Evolutionary conservation across 768 basidiomycete genomes (phyloP).

Genomic region (Cystoderma amianthinum): DNA sequence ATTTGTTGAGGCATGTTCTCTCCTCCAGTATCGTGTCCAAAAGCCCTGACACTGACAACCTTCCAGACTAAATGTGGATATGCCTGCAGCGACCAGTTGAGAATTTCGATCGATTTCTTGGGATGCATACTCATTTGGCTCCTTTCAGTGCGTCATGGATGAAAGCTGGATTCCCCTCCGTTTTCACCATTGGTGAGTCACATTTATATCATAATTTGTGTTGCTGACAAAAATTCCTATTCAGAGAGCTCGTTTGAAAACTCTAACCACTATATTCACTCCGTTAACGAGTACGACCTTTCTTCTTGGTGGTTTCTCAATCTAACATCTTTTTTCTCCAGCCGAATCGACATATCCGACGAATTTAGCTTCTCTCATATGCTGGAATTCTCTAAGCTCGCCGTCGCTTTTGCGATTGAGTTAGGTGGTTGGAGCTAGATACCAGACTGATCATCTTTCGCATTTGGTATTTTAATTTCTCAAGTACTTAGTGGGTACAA

Average conservation of each 20-base stretch:
- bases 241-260: slow-evolving; percentile 67
- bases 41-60: too few species aligned
- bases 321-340: slow-evolving; percentile 20
- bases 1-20: slow-evolving; percentile 45
- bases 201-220: too few species aligned
- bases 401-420: slow-evolving; percentile 74
- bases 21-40: not conserved
- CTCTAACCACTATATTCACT: slow-evolving; percentile 82
- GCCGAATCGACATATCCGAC: slow-evolving; percentile 76
- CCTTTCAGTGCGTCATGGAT: slow-evolving; percentile 7
- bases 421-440: slow-evolving; percentile 44
- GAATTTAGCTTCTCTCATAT: slow-evolving; percentile 92
- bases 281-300: slow-evolving; percentile 54
- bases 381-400: slow-evolving; percentile 83
- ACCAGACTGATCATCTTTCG: too few species aligned
- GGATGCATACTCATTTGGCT: too few species aligned
- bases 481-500: too few species aligned
- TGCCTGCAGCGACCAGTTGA: slow-evolving; percentile 89
- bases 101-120: too few species aligned
- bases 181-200: slow-evolving; percentile 3
- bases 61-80: slow-evolving; percentile 90
- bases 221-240: too few species aligned
- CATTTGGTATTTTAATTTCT: too few species aligned
- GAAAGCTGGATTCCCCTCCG: slow-evolving; percentile 2
- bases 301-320: slow-evolving; percentile 1